Evolutionary conservation across 73 alveolate genomes (phyloP), one percentile per base, ranked within the genome.

Genomic region (Paramecium caudatum): DNA sequence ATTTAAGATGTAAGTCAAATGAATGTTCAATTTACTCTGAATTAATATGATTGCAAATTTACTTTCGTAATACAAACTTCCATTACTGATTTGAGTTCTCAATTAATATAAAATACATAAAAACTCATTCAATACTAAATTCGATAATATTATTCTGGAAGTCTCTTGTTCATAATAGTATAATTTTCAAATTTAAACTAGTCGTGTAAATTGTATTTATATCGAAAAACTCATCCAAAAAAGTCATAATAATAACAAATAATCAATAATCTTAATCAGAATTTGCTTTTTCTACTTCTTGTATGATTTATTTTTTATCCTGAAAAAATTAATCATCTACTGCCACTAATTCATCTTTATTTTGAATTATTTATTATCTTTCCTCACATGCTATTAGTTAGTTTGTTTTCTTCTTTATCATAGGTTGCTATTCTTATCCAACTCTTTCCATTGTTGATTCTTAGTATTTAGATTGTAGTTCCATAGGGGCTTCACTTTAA

Each of bases 201-300:
- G n/a, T n/a, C n/a, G n/a, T n/a, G n/a, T n/a, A n/a, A n/a, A n/a
- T n/a, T n/a, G n/a, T n/a, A n/a, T n/a, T n/a, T n/a, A n/a, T n/a
- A n/a, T n/a, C n/a, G n/a, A n/a, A n/a, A n/a, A n/a, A n/a, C n/a
- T n/a, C n/a, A n/a, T n/a, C n/a, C n/a, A n/a, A n/a, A n/a, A n/a
- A n/a, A n/a, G n/a, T n/a, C n/a, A n/a, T n/a, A n/a, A n/a, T n/a
- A n/a, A n/a, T n/a, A n/a, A n/a, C n/a, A 41, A 41, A 41, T 12
- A 68, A 68, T 68, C 84, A 68, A 68, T 68, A 68, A 68, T 68
- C 84, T 4, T 68, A 33, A 68, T 68, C 84, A 34, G 84, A 68
- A 68, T 68, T 37, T 4, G 50, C 50, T 15, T 34, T 68, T 33
- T 68, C 50, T 32, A 34, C 36, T 37, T 37, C 15, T 37, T 68